A percentile compares a stretch with the other conserved stretches of the same genome.
These are phyloP conservation scores for Acanthamoeba lugdunensis DNA, from an alignment of 208 protist genomes.

Conservation along the genomic window DNA sequence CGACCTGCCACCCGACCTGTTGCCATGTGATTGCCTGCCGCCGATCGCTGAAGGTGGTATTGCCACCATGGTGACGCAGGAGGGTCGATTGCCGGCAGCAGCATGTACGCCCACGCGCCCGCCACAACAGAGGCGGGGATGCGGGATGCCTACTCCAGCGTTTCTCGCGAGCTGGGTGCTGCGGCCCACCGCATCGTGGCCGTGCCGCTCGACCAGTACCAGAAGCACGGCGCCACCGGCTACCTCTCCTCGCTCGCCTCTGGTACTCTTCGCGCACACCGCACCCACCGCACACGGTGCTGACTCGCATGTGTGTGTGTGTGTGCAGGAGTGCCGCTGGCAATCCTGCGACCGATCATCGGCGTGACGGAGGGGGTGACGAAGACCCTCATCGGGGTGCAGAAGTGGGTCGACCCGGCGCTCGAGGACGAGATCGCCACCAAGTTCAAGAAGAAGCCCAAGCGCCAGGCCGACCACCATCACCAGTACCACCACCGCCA, in stretches of 20 bases:
- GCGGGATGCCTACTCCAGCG: slow-evolving; percentile 75
- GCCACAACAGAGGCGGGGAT: slow-evolving; percentile 73
- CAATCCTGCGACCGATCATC: slow-evolving; percentile 79
- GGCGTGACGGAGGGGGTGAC: slow-evolving; percentile 78
- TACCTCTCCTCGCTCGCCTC: slow-evolving; percentile 78
- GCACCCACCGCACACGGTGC: not conserved
- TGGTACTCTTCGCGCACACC: not conserved
- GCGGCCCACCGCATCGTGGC: slow-evolving; percentile 75
- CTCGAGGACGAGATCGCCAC: slow-evolving; percentile 73
- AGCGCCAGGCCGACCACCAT: not conserved
- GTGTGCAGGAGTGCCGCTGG: slow-evolving; percentile 76
- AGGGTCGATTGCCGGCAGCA: not conserved
- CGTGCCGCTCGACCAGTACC: slow-evolving; percentile 80
- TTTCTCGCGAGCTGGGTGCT: slow-evolving; percentile 73
- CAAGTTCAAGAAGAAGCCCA: slow-evolving; percentile 76
- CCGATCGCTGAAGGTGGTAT: not conserved
- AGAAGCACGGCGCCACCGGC: slow-evolving; percentile 76
- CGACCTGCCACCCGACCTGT: too few species aligned
- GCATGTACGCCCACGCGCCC: slow-evolving; percentile 73
- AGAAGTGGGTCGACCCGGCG: slow-evolving; percentile 77
- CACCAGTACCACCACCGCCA: not conserved
- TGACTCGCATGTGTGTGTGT: not conserved
- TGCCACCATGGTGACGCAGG: not conserved
- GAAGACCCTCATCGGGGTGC: slow-evolving; percentile 77
- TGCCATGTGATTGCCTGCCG: not conserved